Evolutionary conservation across 2,329 filamentous ascomycete species (phyloP), one percentile per base, ranked within the genome.

Genomic region (Fusarium subglutinans): DNA sequence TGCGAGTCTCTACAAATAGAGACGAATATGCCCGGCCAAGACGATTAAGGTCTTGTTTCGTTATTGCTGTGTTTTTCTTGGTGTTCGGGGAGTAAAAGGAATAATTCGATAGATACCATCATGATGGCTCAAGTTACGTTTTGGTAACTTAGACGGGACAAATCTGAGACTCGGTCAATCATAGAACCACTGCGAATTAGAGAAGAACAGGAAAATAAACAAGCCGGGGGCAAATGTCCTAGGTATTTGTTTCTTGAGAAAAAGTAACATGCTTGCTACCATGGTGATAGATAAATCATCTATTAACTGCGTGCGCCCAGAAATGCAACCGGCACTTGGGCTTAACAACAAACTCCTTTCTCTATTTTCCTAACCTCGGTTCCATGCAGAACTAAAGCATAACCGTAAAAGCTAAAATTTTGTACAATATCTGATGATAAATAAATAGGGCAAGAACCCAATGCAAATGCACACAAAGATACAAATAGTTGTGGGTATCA

Each of bases 401-500:
- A 56, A 61, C 56, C 43, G 30, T 54, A 56, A 40, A 57, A 70
- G 37, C 37, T 54, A 54, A 65, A 50, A 37, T 60, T 62, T 48
- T 43, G 58, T 47, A 59, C 75, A 26, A 74, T 67, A 63, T 51
- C 44, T 64, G 7, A 68, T 57, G 38, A 60, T 66, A 43, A 70
- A 66, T 57, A 59, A 48, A 22, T 50, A 60, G 51, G 61, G 65
- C 30, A 54, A 38, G 30, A 41, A 40, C 48, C 53, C 45, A 57
- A 64, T 62, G 57, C 61, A 68, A 47, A 72, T 62, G 61, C 61
- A 65, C 55, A 47, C 40, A 59, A 57, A 45, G 76, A 68, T 67
- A 55, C 51, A 71, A 59, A 64, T 51, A 58, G 54, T 67, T 50
- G 55, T 62, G 78, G 78, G 78, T 79, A 79, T 79, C 78, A 78